Evolutionary conservation across 768 basidiomycete species (phyloP).

Genomic region (Leccinum disarticulatum): DNA sequence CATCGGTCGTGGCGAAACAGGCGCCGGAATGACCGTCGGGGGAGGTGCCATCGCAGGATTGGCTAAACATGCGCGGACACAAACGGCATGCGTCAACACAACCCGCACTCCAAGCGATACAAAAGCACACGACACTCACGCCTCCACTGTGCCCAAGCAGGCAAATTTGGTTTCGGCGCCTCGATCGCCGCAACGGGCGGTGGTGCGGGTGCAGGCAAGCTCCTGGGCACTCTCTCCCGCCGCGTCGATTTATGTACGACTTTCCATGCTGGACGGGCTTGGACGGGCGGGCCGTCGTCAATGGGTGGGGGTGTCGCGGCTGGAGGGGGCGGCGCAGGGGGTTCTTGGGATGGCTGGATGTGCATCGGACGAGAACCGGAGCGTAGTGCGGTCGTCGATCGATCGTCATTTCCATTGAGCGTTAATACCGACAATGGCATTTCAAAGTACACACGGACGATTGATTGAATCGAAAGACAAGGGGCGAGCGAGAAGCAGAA

Average conservation of each 20-base stretch:
- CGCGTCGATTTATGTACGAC: conserved; percentile 65
- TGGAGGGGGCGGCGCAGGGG: conserved; percentile 36
- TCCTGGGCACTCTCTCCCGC: conserved; percentile 46
- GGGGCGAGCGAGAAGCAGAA: conserved; percentile 1
- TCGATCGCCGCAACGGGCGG: conserved; percentile 39
- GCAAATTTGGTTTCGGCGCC: conserved; percentile 51
- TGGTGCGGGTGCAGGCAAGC: conserved; percentile 38
- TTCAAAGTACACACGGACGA: not conserved
- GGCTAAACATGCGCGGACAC: conserved; percentile 40
- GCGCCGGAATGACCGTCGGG: conserved; percentile 37
- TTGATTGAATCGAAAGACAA: not conserved
- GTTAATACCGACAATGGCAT: not conserved
- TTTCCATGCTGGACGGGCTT: conserved; percentile 73
- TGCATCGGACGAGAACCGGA: not conserved
- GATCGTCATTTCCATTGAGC: not conserved
- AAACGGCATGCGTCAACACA: not conserved
- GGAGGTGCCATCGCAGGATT: conserved; percentile 66
- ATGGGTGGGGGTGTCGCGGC: conserved; percentile 46
- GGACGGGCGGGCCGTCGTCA: conserved; percentile 45
- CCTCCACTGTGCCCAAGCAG: conserved; percentile 87
- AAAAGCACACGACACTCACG: conserved; percentile 41
- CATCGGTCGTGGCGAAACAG: conserved; percentile 33
- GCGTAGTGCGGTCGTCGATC: not conserved
- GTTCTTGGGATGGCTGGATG: conserved; percentile 32
- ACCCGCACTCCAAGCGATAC: not conserved